Evolutionary conservation across 2,329 filamentous ascomycete genomes (phyloP).

Genomic region (Aureobasidium lini): DNA sequence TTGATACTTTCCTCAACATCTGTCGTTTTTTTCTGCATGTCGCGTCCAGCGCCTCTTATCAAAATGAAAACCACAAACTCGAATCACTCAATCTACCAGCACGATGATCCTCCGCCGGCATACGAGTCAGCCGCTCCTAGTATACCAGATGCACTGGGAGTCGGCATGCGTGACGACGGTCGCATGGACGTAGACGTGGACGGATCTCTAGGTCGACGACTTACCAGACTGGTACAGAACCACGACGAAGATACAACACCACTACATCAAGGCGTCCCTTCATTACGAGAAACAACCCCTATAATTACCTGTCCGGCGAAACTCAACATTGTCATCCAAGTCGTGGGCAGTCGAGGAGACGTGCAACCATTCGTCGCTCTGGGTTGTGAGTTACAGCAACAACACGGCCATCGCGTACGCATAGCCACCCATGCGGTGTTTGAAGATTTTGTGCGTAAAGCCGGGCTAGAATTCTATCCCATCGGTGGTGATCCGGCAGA

Average conservation of each 20-base stretch:
- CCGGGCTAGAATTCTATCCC: constrained; percentile 45
- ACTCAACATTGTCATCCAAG: constrained; percentile 36
- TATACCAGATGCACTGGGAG: background rate
- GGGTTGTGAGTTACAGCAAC: constrained; percentile 41
- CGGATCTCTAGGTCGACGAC: background rate
- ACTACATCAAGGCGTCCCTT: background rate
- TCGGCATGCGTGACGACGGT: background rate
- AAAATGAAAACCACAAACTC: background rate
- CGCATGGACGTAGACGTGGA: background rate
- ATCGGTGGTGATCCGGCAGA: constrained; percentile 46
- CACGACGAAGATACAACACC: background rate
- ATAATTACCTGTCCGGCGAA: background rate
- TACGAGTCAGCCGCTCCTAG: background rate
- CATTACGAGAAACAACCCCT: background rate
- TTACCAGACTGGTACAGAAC: background rate
- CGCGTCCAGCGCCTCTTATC: background rate
- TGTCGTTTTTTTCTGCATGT: background rate
- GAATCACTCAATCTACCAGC: background rate
- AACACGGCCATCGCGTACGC: constrained; percentile 41
- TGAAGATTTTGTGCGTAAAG: constrained; percentile 42
- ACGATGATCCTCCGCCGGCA: background rate
- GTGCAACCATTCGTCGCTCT: constrained; percentile 44
- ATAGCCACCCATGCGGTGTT: constrained; percentile 43
- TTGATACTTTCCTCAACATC: too few relatives aligned
- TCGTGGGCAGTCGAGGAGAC: constrained; percentile 42